Base-by-base conservation (phyloP, 306 rosid genomes). In the Castanea crenata region DNA sequence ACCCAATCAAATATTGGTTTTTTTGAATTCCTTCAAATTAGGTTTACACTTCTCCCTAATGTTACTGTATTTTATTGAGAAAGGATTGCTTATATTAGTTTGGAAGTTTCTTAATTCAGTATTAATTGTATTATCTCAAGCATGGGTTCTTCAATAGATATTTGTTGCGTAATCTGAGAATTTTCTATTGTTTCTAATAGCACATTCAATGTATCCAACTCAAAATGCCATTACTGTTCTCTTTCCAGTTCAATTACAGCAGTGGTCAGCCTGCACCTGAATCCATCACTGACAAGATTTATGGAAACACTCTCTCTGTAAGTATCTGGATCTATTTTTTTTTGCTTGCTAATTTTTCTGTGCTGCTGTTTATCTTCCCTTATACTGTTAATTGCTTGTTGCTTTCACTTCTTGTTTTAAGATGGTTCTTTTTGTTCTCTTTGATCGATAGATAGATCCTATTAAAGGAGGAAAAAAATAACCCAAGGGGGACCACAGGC, bases 231-330 rank as follows among this genome's bases (percentile, higher is more conserved):
- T 79, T 83, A 56, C 54, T 81, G 54, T 76, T 84, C 71, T 63
- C 58, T 75, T 83, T 55, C 67, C 87, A 96, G 99, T 93, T 96
- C 79, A 96, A 93, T 85, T 96, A 96, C 91, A 89, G 91, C 82
- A 96, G 98, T 84, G 98, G 97, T 72, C 99, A 93, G 79, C 98
- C 99, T 82, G 99, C 99, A 71, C 99, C 98, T 10, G 98, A 96
- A 83, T 91, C 99, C 79, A 96, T 96, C 79, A 93, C 98, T 18
- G 98, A 96, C 87, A 93, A 91, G 85, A 96, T 96, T 81, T 96
- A 93, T 74, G 97, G 99, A 88, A 96, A 96, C 87, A 93, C 99
- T 57, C 88, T 90, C 41, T 93, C 98, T 21, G 98, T 96, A 91
- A 89, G 96, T 86, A 38, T 82, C 79, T 71, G 73, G 57, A 63